These are phyloP conservation scores for Fusarium marasasianum DNA, from an alignment of 2,329 filamentous ascomycete species.

Conservation along the genomic window DNA sequence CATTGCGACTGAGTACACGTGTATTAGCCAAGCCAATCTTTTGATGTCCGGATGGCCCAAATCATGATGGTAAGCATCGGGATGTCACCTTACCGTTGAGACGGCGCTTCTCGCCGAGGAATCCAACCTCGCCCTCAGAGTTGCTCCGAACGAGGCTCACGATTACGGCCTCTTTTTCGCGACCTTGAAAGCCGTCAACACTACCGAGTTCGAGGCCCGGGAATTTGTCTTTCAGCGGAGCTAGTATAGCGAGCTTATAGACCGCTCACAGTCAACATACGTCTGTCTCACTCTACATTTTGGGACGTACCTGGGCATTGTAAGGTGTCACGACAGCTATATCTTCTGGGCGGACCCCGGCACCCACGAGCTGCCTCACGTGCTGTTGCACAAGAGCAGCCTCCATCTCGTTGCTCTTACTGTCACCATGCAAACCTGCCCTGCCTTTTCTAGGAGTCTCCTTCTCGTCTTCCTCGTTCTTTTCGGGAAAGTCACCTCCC, in stretches of 20 bases:
- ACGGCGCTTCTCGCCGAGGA: constrained; percentile 88
- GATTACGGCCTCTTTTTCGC: constrained; percentile 95
- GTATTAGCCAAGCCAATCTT: constrained; percentile 30
- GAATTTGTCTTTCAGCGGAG: constrained; percentile 81
- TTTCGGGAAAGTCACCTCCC: constrained; percentile 90
- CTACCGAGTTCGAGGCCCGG: constrained; percentile 93
- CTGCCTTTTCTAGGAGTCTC: constrained; percentile 55
- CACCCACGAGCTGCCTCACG: constrained; percentile 77
- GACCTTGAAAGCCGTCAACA: constrained; percentile 95
- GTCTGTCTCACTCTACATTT: constrained; percentile 3
- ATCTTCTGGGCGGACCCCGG: constrained; percentile 82
- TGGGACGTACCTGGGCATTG: constrained; percentile 78
- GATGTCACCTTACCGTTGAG: constrained; percentile 77
- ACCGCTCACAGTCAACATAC: constrained; percentile 33
- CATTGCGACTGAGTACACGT: constrained; percentile 86
- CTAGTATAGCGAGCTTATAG: constrained; percentile 76
- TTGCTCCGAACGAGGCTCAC: constrained; percentile 97
- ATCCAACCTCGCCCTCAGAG: constrained; percentile 85
- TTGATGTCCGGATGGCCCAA: neutral
- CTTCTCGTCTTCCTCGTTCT: constrained; percentile 76
- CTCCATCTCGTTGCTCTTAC: constrained; percentile 93
- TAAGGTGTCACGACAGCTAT: constrained; percentile 97
- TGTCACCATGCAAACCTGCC: constrained; percentile 62
- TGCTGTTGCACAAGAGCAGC: constrained; percentile 82
- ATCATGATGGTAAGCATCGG: neutral